These are phyloP conservation scores for Aspergillus arachidicola DNA, from an alignment of 2,329 filamentous ascomycete species.

Conservation along the genomic window DNA sequence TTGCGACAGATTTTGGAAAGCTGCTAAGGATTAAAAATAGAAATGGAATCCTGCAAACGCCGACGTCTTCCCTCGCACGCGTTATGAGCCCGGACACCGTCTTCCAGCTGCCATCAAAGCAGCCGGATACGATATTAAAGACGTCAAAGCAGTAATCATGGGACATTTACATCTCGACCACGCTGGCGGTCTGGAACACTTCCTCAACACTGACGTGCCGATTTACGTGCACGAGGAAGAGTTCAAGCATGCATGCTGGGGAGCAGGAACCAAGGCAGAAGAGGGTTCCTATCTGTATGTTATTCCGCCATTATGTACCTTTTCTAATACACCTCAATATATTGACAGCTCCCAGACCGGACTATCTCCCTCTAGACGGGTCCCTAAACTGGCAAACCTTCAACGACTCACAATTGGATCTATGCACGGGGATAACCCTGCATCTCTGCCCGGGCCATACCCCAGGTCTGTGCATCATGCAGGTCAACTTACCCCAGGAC, in stretches of 20 bases:
- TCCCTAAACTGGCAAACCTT: conserved; percentile 49
- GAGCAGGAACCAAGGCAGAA: conserved; percentile 46
- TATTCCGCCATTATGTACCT: neutral
- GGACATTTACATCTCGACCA: conserved; percentile 54
- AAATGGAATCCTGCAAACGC: conserved; percentile 16
- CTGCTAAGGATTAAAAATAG: neutral
- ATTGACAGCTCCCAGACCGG: neutral
- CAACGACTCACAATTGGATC: conserved; percentile 41
- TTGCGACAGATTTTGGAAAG: neutral
- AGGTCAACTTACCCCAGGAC: conserved; percentile 38
- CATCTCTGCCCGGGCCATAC: conserved; percentile 43
- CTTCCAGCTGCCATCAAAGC: conserved; percentile 39
- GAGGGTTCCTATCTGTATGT: conserved; percentile 40
- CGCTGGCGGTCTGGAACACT: conserved; percentile 52
- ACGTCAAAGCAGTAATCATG: conserved; percentile 51
- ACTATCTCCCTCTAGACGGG: conserved; percentile 39
- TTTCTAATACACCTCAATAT: neutral
- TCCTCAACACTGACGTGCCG: conserved; percentile 45
- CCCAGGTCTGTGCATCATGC: conserved; percentile 39
- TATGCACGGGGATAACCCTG: conserved; percentile 44
- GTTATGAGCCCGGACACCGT: conserved; percentile 36
- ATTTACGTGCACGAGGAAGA: conserved; percentile 54
- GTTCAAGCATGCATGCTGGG: conserved; percentile 50
- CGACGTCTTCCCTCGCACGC: conserved; percentile 44
- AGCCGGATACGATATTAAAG: conserved; percentile 48